A percentile compares a stretch with the other conserved stretches of the same genome.
phyloP scores from a whole-genome alignment of 2,329 filamentous ascomycete genomes.

The Neofusicoccum sp. region DNA sequence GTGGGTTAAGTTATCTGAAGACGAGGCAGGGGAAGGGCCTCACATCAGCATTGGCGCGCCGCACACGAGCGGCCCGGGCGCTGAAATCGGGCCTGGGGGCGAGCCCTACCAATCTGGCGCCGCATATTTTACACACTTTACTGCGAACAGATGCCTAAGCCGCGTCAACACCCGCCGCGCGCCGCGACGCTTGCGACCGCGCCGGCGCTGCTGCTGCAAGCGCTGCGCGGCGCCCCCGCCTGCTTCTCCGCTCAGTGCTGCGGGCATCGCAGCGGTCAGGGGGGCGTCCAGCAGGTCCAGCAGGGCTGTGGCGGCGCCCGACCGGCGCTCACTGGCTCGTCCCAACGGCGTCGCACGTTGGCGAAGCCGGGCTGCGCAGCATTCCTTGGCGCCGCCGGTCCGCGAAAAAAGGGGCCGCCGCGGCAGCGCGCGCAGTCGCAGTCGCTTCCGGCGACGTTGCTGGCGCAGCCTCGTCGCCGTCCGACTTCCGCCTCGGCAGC shows the following conservation, averaged over 20 bases:
- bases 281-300: not conserved
- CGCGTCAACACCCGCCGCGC: not conserved
- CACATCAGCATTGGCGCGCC: slow-evolving; percentile 13
- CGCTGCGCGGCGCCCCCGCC: not conserved
- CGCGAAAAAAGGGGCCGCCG: not conserved
- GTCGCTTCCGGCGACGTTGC: not conserved
- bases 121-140: slow-evolving; percentile 18
- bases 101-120: slow-evolving; percentile 10
- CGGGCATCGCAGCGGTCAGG: not conserved
- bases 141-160: slow-evolving; percentile 9
- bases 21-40: slow-evolving; percentile 12
- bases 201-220: not conserved
- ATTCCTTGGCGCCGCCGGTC: slow-evolving; percentile 1
- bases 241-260: not conserved
- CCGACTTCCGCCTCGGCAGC: slow-evolving; percentile 17
- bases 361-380: not conserved
- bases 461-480: not conserved
- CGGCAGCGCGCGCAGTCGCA: not conserved
- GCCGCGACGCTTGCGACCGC: slow-evolving; percentile 6
- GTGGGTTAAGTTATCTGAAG: slow-evolving; percentile 22
- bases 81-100: slow-evolving; percentile 4
- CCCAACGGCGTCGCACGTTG: slow-evolving; percentile 7
- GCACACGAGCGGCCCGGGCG: slow-evolving; percentile 7
- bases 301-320: slow-evolving; percentile 14
- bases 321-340: slow-evolving; percentile 2